Evolutionary conservation across 192 early-diverging fungal species (phyloP), one percentile per base, ranked within the genome.

Genomic region (Coemansia sp.): DNA sequence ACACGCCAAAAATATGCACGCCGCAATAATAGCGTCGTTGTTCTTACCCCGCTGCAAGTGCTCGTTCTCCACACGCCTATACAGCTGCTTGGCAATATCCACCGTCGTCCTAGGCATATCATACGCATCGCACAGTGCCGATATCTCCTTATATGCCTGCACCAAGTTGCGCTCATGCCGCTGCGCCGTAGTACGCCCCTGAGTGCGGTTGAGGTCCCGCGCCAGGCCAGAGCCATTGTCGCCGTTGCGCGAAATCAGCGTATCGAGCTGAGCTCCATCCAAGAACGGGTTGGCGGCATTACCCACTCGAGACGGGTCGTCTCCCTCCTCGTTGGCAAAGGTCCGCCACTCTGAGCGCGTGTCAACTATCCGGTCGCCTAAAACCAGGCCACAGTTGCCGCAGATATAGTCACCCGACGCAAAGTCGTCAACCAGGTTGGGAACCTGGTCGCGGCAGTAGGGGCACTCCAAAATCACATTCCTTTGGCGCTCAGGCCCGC

Each of bases 351-450:
- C 96, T 1, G 92, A 94, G 10, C 95, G 88, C 28, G 96, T 99
- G 82, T 99, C 96, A 57, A 99, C 94, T 65, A 99, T 94, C n/a
- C 95, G 87, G 74, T 95, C 90, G 16, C 94, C 94, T 11, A 99
- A 84, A 5, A 99, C 92, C 16, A 96, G 77, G 8, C 94, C 95
- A 72, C 96, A 99, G 78, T 93, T 89, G 36, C 94, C 95, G 76
- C 96, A 99, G 23, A 99, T 89, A 31, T 92, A 73, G 81, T 99
- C 96, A 9, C 96, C 96, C 42, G 89, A 91, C 0, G 92, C 86
- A 75, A 97, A 97, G 73, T 96, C 94, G 77, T 99, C 96, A 26
- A 97, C 84, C 60, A 99, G 93, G 67, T 97, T 93, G n/a, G 95
- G 95, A 10, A 90, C 85, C 5, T 83, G 82, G 42, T 92, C 83